These are phyloP conservation scores for Flaveria ramosissima DNA, from an alignment of 129 eudicot species.

Conservation along the genomic window DNA sequence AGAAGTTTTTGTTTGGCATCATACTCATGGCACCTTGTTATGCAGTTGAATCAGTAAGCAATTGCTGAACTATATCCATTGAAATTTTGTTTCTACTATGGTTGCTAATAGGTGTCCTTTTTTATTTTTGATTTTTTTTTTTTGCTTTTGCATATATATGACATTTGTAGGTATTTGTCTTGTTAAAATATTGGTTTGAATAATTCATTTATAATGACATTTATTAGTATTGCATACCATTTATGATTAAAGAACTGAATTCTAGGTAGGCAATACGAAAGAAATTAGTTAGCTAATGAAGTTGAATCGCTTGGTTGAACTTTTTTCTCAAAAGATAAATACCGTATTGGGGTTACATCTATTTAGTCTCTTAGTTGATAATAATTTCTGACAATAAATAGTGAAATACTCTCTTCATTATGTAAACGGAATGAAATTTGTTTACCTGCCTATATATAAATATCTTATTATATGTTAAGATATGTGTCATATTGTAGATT, in stretches of 20 bases:
- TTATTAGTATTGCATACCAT: neutral
- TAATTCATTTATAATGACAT: neutral
- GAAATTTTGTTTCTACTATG: neutral
- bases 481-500: neutral
- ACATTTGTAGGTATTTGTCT: neutral
- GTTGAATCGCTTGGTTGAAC: neutral
- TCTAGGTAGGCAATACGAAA: neutral
- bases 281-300: neutral
- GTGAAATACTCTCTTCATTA: neutral
- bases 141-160: neutral
- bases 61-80: neutral
- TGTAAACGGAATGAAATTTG: neutral
- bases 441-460: neutral
- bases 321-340: neutral
- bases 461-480: neutral
- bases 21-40: constrained; percentile 95
- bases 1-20: constrained; percentile 91
- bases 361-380: neutral
- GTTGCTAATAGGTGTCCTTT: neutral
- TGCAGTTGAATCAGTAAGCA: constrained; percentile 93
- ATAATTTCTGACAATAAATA: neutral
- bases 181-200: neutral
- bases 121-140: neutral
- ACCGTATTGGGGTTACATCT: neutral
- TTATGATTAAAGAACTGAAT: neutral